Base-by-base conservation (phyloP, 2,329 filamentous ascomycete species). In the Ophiostoma fasciatum region DNA sequence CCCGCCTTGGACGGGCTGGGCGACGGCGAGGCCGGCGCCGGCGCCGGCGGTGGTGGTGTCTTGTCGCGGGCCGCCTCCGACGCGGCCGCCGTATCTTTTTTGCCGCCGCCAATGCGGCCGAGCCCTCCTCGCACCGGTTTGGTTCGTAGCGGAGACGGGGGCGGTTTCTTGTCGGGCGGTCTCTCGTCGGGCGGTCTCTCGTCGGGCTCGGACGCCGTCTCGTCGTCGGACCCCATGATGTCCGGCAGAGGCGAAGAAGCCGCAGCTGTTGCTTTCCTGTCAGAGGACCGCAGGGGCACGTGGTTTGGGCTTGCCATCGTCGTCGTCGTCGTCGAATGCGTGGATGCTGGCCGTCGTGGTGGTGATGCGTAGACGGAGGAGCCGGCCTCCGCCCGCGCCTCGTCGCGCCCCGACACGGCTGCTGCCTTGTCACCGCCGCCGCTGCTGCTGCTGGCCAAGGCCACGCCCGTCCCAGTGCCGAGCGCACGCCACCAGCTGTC, bases 401-500 rank as follows among this genome's bases (percentile, higher is more conserved):
- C 9, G 9, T 11, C 6, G 20, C 20, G 20, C 9, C 22, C 22
- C 9, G 22, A 8, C 22, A 11, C 22, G 5, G 5, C 22, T 22
- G 20, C 10, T 8, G 22, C 22, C 9, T 23, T 11, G 22, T 23
- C 22, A 7, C 13, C n/a, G 14, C 28, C 11, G 28, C 26, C 13
- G 28, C 32, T 28, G 20, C 28, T 21, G 8, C 18, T 27, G 21
- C 26, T 13, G 12, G 45, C 44, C 7, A 56, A 37, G 8, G 45
- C 29, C 7, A 48, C 40, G 7, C 40, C 42, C 18, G 49, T 51
- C 2, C 53, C 53, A 31, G 48, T 46, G 20, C 47, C 45, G 8
- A 71, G 57, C 27, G 52, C 52, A 15, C 47, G 55, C 67, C 67
- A 72, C 68, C 68, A 73, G 31, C 54, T 50, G 42, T 66, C 58